Evolutionary conservation across 1,284 basidiomycete species (phyloP).

Genomic region (Marasmius sp.): DNA sequence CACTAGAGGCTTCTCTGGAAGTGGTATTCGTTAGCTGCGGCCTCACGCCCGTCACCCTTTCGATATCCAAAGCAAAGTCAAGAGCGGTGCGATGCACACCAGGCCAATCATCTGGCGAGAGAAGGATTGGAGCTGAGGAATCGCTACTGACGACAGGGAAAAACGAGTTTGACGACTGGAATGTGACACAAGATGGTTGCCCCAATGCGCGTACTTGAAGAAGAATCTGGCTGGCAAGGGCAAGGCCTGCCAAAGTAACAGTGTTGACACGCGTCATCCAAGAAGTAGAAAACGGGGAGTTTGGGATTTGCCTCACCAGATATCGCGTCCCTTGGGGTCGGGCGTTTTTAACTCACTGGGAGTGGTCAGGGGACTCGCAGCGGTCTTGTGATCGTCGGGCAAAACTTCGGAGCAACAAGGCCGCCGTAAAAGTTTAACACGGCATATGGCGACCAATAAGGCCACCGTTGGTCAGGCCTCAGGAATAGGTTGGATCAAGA

Average conservation of each 20-base stretch:
- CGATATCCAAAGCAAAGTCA: conserved; percentile 63
- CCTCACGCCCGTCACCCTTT: conserved; percentile 54
- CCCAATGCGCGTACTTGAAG: not conserved
- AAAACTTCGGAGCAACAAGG: too few species aligned
- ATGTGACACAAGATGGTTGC: conserved; percentile 19
- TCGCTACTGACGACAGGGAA: conserved; percentile 45
- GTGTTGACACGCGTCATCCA: too few species aligned
- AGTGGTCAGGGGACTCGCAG: not conserved
- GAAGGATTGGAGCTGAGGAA: conserved; percentile 47
- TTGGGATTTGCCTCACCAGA: too few species aligned
- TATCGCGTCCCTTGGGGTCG: too few species aligned
- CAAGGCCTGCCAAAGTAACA: not conserved
- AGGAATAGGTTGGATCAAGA: too few species aligned
- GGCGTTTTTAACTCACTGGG: not conserved
- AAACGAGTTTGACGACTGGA: conserved; percentile 22
- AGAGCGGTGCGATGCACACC: conserved; percentile 62
- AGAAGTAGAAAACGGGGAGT: too few species aligned
- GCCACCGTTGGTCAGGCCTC: too few species aligned
- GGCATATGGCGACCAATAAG: too few species aligned
- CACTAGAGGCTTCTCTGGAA: conserved; percentile 18
- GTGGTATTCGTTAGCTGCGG: conserved; percentile 50
- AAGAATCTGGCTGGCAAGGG: not conserved
- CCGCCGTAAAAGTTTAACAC: not conserved
- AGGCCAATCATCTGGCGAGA: conserved; percentile 60
- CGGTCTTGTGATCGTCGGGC: not conserved